Evolutionary conservation across 2,329 filamentous ascomycete genomes (phyloP), one percentile per base, ranked within the genome.

Genomic region (Magnaporthales sp.): DNA sequence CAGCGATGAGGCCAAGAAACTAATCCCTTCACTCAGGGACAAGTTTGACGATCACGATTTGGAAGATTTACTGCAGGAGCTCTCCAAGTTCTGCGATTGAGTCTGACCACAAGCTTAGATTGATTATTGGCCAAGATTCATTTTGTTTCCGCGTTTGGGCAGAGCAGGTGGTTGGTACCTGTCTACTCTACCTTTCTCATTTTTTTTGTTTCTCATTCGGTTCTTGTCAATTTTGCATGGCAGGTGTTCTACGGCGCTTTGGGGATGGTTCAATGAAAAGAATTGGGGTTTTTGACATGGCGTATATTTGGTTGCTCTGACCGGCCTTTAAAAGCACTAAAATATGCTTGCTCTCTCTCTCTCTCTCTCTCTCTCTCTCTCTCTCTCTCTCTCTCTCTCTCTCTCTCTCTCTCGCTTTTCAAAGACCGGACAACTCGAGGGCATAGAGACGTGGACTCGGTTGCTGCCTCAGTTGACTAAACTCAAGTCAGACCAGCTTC

Each of bases 1-100:
- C 61, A 90, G 92, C 67, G 95, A 99, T 75, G 96, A 99, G 80
- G 95, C 95, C 68, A 97, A 97, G 80, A 97, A 92, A 9, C 84
- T 99, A 67, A 96, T 99, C 69, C 96, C 95, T 1, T 97, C 86
- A 67, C 79, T 99, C 64, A 85, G 89, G 72, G 89, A 93, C 77
- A 99, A 99, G 80, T 96, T 98, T 74, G 86, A 85, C 68, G 94
- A 98, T 75, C 91, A 92, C 46, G 92, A 96, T 71, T 80, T 99
- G 70, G 90, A 96, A 77, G 89, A 93, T 69, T 81, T 98, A 67
- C 84, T 99, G 67, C 89, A 97, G 74, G 93, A 99, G 80, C 90
- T 98, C 79, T 91, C 89, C 72, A 96, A 96, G 82, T 81, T 96
- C 63, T 82, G 84, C 72, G 78, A 75, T 62, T 72, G 27, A 68